Conservation (phyloP, 1,139 yeast species). For the Sugiyamaella xylanicola region DNA sequence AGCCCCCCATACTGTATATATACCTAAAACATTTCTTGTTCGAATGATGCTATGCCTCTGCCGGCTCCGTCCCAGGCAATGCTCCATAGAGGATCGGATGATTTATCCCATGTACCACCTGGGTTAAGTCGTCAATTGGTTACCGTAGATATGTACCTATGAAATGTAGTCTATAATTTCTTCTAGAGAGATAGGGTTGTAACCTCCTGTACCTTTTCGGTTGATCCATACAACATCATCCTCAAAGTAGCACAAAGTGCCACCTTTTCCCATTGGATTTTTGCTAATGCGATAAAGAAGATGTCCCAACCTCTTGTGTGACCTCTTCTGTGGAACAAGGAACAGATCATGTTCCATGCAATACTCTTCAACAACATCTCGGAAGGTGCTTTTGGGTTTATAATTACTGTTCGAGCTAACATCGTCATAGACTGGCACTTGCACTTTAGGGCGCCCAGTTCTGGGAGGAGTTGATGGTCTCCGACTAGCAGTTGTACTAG, state of each 20-base stretch:
- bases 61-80: too few species aligned
- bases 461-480: slow-evolving; percentile 9
- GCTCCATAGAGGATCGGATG: too few species aligned
- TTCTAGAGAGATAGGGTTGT: slow-evolving; percentile 35
- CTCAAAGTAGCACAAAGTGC: slow-evolving; percentile 44
- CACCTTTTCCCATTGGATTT: slow-evolving; percentile 40
- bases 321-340: slow-evolving; percentile 39
- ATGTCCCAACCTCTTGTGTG: slow-evolving; percentile 43
- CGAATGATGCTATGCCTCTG: not conserved
- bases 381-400: slow-evolving; percentile 41
- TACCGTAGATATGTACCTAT: too few species aligned
- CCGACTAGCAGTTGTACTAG: not conserved
- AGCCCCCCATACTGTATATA: slow-evolving; percentile 13
- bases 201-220: slow-evolving; percentile 23
- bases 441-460: not conserved
- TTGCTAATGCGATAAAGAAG: slow-evolving; percentile 44
- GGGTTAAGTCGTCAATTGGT: too few species aligned
- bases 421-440: not conserved
- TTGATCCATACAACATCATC: slow-evolving; percentile 52
- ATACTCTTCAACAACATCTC: slow-evolving; percentile 53
- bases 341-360: slow-evolving; percentile 45
- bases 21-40: not conserved
- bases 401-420: not conserved
- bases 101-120: too few species aligned
- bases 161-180: too few species aligned